A percentile compares a stretch with the other conserved stretches of the same genome.
Evolutionary conservation across 208 protist species (phyloP).

Genomic region (Acanthamoeba comandoni): DNA sequence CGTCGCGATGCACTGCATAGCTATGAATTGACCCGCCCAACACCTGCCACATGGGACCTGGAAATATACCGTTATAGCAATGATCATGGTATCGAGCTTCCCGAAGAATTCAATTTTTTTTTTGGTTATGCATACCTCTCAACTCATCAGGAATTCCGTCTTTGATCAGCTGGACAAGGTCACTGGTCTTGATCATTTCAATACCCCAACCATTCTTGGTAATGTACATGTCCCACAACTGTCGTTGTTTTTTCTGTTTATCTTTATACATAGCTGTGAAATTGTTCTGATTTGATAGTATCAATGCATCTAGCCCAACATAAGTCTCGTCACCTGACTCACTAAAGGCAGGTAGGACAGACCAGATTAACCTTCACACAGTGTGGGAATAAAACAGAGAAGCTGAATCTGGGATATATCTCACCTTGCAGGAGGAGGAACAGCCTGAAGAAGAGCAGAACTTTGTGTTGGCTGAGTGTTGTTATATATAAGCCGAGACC

Average conservation of each 20-base stretch:
- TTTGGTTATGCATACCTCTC: conserved; percentile 36
- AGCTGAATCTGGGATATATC: no score
- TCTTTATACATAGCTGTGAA: neutral
- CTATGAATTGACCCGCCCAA: conserved; percentile 29
- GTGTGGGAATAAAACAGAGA: no score
- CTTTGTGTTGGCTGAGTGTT: no score
- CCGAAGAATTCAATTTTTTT: no score
- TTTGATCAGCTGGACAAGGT: conserved; percentile 15
- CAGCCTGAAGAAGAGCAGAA: no score
- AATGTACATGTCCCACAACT: conserved; percentile 62
- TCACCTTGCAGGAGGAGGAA: no score
- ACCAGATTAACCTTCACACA: no score
- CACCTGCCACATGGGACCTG: conserved; percentile 28
- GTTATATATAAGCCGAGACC: no score
- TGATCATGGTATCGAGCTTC: neutral
- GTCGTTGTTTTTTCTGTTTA: conserved; percentile 17
- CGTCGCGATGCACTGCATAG: conserved; percentile 35
- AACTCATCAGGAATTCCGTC: conserved; percentile 63
- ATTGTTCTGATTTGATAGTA: no score
- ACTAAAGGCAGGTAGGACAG: no score
- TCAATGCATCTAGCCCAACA: no score
- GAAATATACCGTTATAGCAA: neutral
- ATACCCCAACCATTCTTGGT: conserved; percentile 60
- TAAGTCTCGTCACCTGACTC: no score
- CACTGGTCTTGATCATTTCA: conserved; percentile 61